Base-by-base conservation (phyloP, 306 rosid genomes). In the Carpinus fangiana region DNA sequence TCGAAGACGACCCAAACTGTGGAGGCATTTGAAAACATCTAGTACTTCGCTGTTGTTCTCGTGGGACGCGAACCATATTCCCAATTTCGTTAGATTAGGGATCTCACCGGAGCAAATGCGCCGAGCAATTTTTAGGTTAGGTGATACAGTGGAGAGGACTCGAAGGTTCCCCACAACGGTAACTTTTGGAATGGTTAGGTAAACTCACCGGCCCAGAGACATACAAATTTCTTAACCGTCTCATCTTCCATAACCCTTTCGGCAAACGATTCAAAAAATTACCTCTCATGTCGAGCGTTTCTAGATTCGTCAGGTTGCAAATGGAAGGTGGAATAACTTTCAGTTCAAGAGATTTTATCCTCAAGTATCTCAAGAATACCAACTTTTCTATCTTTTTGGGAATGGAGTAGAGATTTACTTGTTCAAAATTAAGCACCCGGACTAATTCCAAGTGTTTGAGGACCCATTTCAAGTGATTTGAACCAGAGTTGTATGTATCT, bases 211-310 rank as follows among this genome's bases (percentile, higher is more conserved):
- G 38, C 31, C 55, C 26, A 46, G 55, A 69, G 18, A 46, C 0
- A 1, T 8, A 21, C 5, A 69, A 3, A 21, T 69, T 7, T 28
- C 34, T 67, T 0, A 67, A 12, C 0, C 12, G 18, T 5, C 2
- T 5, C 13, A 67, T 31, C 2, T 46, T 38, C 73, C 73, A 69
- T 18, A 69, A 69, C 38, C 55, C 53, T 7, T 3, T 7, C 1
- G 54, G 73, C 31, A 69, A n/a, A 31, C 34, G 7, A 3, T 8
- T 20, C 34, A 46, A 3, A 8, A 0, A 47, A 46, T 0, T 16
- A 16, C 28, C 73, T 69, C 31, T n/a, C 16, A 46, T 12, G 36
- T 69, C 73, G n/a, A 69, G 73, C 16, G 73, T 69, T 20, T 17
- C 73, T 12, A 69, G 55, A 7, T 46, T 4, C 1, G 1, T 0